These are phyloP conservation scores for Endotrypanum monterogeii DNA, from an alignment of 208 protist genomes.

Conservation along the genomic window DNA sequence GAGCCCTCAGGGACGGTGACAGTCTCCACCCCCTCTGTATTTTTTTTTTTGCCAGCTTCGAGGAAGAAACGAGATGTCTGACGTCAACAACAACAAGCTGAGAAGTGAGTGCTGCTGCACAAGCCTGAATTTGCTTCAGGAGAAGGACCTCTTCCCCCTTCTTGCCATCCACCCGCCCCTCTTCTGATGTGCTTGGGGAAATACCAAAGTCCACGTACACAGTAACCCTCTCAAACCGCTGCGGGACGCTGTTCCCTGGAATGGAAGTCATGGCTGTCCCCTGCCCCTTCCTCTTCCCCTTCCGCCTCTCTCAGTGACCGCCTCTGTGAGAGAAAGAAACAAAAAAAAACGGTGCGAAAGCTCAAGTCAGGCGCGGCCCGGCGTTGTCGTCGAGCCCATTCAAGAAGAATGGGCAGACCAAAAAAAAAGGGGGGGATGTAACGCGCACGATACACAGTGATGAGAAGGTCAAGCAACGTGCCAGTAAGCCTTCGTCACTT, in stretches of 20 bases:
- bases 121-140: not conserved
- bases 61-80: not conserved
- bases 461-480: not conserved
- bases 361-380: not conserved
- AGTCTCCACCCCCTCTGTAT: not conserved
- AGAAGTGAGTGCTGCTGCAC: slow-evolving; percentile 2
- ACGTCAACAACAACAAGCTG: slow-evolving; percentile 5
- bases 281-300: no score
- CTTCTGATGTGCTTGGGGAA: not conserved
- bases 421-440: no score
- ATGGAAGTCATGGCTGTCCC: not conserved
- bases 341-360: not conserved
- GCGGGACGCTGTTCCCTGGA: not conserved
- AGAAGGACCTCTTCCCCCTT: not conserved
- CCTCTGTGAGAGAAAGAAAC: not conserved
- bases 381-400: not conserved
- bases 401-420: not conserved
- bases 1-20: not conserved
- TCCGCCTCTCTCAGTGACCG: not conserved
- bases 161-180: not conserved
- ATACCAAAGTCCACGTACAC: slow-evolving; percentile 19
- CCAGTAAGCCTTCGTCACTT: not conserved
- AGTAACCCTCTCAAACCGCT: slow-evolving; percentile 27
- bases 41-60: not conserved
- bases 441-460: not conserved